Conservation (phyloP, 768 basidiomycete species). For the Phylloporus scabripes region DNA sequence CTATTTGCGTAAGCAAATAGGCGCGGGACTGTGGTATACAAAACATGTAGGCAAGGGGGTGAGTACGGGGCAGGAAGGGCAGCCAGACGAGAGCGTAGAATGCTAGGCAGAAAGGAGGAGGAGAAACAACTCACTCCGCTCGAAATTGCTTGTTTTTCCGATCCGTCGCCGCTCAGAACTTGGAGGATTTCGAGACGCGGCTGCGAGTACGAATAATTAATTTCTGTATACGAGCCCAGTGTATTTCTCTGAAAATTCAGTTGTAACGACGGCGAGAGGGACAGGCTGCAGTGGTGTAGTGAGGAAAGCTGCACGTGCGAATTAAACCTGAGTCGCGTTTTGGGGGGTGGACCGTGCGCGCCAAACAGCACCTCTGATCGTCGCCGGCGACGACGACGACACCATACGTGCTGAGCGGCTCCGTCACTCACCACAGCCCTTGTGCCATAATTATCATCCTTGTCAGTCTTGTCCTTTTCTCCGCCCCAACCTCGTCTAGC, state of each 20-base stretch:
- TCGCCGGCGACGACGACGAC: slow-evolving; percentile 21
- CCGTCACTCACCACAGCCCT: not conserved
- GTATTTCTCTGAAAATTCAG: slow-evolving; percentile 10
- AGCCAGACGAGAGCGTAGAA: too few species aligned
- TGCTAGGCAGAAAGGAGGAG: too few species aligned
- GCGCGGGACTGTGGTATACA: slow-evolving; percentile 17
- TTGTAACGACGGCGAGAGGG: slow-evolving; percentile 4
- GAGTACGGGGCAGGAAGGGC: slow-evolving; percentile 3
- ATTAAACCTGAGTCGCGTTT: slow-evolving; percentile 27
- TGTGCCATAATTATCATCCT: slow-evolving; percentile 25
- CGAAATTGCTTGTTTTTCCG: slow-evolving; percentile 35
- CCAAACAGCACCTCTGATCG: slow-evolving; percentile 6
- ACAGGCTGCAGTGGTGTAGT: slow-evolving; percentile 23
- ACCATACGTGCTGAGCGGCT: slow-evolving; percentile 1
- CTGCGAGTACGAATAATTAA: slow-evolving; percentile 4
- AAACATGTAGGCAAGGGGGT: slow-evolving; percentile 18
- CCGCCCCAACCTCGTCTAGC: slow-evolving; percentile 31
- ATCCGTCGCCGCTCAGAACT: slow-evolving; percentile 36
- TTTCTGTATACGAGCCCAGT: slow-evolving; percentile 8
- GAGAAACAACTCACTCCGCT: slow-evolving; percentile 31
- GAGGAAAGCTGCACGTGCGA: slow-evolving; percentile 31
- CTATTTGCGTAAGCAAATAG: slow-evolving; percentile 30
- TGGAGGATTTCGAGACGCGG: slow-evolving; percentile 4
- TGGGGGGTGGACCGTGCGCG: slow-evolving; percentile 26
- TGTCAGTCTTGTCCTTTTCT: slow-evolving; percentile 22